These are phyloP conservation scores for Penicillium sp. DNA, from an alignment of 2,329 filamentous ascomycete species.

Conservation along the genomic window DNA sequence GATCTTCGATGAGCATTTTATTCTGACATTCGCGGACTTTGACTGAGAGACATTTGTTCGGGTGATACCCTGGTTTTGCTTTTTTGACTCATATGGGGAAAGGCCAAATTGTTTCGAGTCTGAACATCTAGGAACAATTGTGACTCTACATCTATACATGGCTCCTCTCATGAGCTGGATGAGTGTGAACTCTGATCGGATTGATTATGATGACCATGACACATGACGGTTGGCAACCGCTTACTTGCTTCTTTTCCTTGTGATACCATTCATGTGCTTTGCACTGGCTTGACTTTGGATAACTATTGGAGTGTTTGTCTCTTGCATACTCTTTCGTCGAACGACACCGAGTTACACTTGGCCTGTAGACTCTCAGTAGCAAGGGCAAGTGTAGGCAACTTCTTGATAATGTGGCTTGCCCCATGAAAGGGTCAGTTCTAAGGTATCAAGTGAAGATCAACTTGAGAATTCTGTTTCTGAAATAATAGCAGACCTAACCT, in stretches of 20 bases:
- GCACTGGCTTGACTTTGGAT: neutral
- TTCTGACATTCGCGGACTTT: neutral
- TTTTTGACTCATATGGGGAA: neutral
- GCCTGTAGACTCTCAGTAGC: neutral
- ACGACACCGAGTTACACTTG: neutral
- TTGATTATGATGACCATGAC: constrained; percentile 14
- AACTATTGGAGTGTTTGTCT: neutral
- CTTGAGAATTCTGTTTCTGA: neutral
- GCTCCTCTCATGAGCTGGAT: neutral
- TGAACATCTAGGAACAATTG: neutral
- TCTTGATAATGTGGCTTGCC: neutral
- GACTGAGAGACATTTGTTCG: neutral
- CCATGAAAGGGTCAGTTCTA: neutral
- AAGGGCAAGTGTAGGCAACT: neutral
- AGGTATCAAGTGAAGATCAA: neutral
- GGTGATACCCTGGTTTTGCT: neutral
- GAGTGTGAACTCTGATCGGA: neutral
- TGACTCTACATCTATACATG: neutral
- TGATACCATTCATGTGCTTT: constrained; percentile 10
- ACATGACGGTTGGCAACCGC: constrained; percentile 10
- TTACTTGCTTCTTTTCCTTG: constrained; percentile 2
- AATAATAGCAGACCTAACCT: neutral
- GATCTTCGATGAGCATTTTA: neutral
- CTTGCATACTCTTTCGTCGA: neutral
- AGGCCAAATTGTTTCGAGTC: neutral